A percentile compares a stretch with the other conserved stretches of the same genome.
Conservation (phyloP, 768 basidiomycete species). For the Butyriboletus loyo region DNA sequence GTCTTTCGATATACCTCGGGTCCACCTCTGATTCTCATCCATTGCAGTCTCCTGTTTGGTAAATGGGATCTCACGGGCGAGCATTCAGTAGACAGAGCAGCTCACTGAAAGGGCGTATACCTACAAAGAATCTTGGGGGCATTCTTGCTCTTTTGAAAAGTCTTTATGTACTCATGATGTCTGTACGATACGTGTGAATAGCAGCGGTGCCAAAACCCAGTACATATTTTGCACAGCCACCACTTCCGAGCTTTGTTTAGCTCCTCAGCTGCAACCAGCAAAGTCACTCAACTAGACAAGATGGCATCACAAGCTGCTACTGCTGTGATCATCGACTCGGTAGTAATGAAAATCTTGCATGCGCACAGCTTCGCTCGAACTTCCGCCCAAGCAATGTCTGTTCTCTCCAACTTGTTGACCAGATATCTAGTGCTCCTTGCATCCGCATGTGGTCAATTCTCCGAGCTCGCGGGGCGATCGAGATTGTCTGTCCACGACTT, state of each 20-base stretch:
- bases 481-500: constrained; percentile 58
- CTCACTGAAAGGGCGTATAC: neutral
- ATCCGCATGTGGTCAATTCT: constrained; percentile 66
- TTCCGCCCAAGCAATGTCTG: constrained; percentile 65
- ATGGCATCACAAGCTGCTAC: constrained; percentile 43
- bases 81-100: constrained; percentile 11
- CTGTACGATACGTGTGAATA: neutral
- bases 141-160: neutral
- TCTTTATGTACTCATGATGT: neutral
- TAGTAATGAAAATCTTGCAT: constrained; percentile 67
- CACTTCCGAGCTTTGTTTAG: neutral
- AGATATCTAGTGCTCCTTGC: constrained; percentile 69
- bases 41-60: constrained; percentile 38
- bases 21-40: constrained; percentile 3
- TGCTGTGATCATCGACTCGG: constrained; percentile 63
- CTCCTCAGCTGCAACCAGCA: neutral
- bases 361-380: constrained; percentile 75
- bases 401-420: constrained; percentile 72
- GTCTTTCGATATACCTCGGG: constrained; percentile 29
- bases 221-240: constrained; percentile 8
- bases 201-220: neutral
- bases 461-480: constrained; percentile 70
- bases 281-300: neutral
- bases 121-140: neutral
- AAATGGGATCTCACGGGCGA: constrained; percentile 40